Evolutionary conservation across 345 rosid species (phyloP).

Genomic region (Salix arbutifolia): DNA sequence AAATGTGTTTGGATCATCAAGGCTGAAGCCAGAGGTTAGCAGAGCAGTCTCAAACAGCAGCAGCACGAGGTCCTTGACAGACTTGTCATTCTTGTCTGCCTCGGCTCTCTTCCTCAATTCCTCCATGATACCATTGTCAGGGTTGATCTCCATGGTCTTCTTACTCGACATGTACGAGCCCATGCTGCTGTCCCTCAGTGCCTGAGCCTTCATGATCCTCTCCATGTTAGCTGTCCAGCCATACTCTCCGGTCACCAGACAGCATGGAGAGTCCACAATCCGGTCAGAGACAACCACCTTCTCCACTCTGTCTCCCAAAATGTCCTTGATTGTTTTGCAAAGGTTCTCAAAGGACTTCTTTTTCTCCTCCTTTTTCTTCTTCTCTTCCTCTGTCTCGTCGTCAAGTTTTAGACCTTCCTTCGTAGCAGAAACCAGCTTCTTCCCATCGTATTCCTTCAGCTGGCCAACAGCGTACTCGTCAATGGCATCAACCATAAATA

Average conservation of each 20-base stretch:
- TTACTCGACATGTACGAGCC: constrained; percentile 88
- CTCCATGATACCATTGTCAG: constrained; percentile 86
- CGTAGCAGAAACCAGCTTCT: constrained; percentile 79
- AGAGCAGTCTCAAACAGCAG: constrained; percentile 77
- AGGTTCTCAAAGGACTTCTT: constrained; percentile 61
- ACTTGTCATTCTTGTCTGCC: constrained; percentile 76
- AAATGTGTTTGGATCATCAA: constrained; percentile 81
- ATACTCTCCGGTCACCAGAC: constrained; percentile 81
- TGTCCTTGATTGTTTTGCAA: constrained; percentile 80
- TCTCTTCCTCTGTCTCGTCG: constrained; percentile 80
- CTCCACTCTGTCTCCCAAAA: constrained; percentile 73
- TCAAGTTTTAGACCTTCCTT: constrained; percentile 80
- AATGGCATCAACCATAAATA: constrained; percentile 85
- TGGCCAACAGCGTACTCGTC: constrained; percentile 88
- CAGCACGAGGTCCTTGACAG: constrained; percentile 75
- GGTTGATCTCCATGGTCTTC: constrained; percentile 88
- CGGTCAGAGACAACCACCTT: constrained; percentile 79
- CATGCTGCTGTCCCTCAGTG: constrained; percentile 85
- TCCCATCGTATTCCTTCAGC: constrained; percentile 72
- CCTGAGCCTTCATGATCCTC: constrained; percentile 89
- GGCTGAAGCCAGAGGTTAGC: constrained; percentile 79
- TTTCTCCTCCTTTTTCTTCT: constrained; percentile 70
- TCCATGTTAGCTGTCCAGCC: constrained; percentile 96
- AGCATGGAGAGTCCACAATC: constrained; percentile 84
- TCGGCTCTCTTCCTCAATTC: constrained; percentile 79